Conservation (phyloP, 225 moss, liverwort and hornwort genomes). For the Straminergon stramineum region DNA sequence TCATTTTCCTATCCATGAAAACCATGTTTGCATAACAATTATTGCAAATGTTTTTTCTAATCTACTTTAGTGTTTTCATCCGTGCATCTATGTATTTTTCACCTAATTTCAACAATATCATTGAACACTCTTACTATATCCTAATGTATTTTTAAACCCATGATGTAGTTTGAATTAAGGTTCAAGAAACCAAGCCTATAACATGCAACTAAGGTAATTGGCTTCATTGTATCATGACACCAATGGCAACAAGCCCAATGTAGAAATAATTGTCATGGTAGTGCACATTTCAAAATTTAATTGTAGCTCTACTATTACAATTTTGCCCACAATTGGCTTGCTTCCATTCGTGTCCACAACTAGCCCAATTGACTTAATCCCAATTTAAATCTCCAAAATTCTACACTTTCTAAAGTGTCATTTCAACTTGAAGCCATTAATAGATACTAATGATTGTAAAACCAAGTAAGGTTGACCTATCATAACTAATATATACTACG, state of each 20-base stretch:
- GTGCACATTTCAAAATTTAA: neutral
- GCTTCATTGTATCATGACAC: fast-evolving
- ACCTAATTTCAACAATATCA: neutral
- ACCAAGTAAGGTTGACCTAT: neutral
- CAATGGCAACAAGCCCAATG: neutral
- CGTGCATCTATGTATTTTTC: fast-evolving
- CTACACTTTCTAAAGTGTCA: neutral
- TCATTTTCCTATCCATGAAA: neutral
- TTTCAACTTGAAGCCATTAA: neutral
- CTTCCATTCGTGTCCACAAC: neutral
- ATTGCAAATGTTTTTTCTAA: neutral
- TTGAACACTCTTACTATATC: fast-evolving
- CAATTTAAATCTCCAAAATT: neutral
- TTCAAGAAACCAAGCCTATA: neutral
- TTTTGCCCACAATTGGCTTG: neutral
- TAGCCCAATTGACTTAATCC: fast-evolving
- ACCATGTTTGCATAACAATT: too few relatives aligned
- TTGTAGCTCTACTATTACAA: neutral
- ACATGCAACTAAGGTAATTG: neutral
- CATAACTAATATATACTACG: neutral
- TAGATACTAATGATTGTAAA: neutral
- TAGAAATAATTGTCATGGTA: neutral
- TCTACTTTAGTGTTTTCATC: neutral
- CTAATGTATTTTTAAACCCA: neutral
- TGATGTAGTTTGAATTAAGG: neutral